These are phyloP conservation scores for Pezicula neosporulosa DNA, from an alignment of 2,329 filamentous ascomycete genomes.

Conservation along the genomic window DNA sequence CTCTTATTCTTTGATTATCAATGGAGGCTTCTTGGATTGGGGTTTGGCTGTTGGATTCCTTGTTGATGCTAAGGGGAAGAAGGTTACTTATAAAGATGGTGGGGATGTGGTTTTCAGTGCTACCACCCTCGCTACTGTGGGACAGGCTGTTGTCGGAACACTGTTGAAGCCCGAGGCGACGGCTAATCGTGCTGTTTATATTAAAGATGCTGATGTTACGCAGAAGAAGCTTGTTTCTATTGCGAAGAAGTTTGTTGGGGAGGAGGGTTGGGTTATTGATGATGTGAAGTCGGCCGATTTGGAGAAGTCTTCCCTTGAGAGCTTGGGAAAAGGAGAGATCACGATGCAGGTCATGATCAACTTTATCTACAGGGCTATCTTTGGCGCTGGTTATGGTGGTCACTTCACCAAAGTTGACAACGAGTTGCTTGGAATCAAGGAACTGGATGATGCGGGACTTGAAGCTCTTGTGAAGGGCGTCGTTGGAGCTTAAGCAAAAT, in stretches of 20 bases:
- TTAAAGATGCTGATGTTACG: constrained; percentile 40
- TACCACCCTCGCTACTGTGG: constrained; percentile 45
- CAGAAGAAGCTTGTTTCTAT: constrained; percentile 37
- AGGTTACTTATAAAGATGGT: constrained; percentile 43
- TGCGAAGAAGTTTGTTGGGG: constrained; percentile 29
- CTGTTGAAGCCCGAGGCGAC: constrained; percentile 47
- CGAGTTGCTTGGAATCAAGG: constrained; percentile 39
- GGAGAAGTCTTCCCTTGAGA: constrained; percentile 14
- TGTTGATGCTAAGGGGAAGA: constrained; percentile 38
- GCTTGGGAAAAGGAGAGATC: constrained; percentile 20
- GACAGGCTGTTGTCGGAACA: constrained; percentile 43
- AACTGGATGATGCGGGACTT: neutral
- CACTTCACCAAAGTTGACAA: constrained; percentile 35
- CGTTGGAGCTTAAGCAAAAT: neutral
- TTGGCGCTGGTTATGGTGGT: constrained; percentile 29
- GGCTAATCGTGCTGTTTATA: constrained; percentile 44
- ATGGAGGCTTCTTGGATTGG: constrained; percentile 59
- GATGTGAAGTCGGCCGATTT: constrained; percentile 9
- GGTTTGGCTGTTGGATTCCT: constrained; percentile 39
- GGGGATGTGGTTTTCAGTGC: constrained; percentile 45
- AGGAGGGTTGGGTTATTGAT: constrained; percentile 23
- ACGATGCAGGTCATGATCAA: constrained; percentile 27
- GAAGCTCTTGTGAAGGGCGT: neutral
- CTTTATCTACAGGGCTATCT: constrained; percentile 31
- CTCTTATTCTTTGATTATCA: constrained; percentile 53